Base-by-base conservation (phyloP, 345 rosid species). In the Capsella bursapastoris region DNA sequence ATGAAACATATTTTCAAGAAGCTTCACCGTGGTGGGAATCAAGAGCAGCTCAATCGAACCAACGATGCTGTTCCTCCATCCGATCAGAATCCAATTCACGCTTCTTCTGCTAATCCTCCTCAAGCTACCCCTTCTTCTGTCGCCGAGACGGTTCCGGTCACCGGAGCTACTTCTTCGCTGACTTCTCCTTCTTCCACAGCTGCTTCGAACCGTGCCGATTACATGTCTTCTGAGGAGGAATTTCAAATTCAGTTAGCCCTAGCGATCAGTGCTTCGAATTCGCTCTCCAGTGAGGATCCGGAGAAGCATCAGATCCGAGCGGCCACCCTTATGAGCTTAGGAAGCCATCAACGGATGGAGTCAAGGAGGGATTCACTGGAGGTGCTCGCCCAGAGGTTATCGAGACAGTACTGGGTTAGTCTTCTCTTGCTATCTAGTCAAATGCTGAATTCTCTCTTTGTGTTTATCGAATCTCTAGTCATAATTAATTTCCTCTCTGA, bases 1-100 rank as follows among this genome's bases (percentile, higher is more conserved):
- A 95, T 95, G 98, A 95, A 84, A 83, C 85, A 92, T 87, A 96
- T 96, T 84, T 90, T 96, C 79, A 91, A 86, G 89, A 95, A 90
- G 85, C 84, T 95, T 7, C 99, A 95, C 73, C 78, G 78, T 72
- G 96, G 96, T 15, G 86, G 83, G 77, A 83, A 70, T 78, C 89
- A 90, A 70, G 92, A 92, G 67, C 84, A 92, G 67, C 84, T 85
- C 12, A 80, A 84, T 81, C 89, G 96, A 44, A 82, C 89, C 50
- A 88, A 85, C 84, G 97, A 92, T 64, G 75, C 90, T 35, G 83
- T 77, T 44, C 38, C 83, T 0, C 49, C 78, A 14, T 57, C 88
- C 73, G 96, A 89, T 85, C 90, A 85, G 9, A 82, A 75, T n/a
- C 51, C 75, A 4, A 37, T 80, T 14, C 47, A 65, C 18, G 66